Conservation (phyloP, 768 basidiomycete species). For the Mycena pura region DNA sequence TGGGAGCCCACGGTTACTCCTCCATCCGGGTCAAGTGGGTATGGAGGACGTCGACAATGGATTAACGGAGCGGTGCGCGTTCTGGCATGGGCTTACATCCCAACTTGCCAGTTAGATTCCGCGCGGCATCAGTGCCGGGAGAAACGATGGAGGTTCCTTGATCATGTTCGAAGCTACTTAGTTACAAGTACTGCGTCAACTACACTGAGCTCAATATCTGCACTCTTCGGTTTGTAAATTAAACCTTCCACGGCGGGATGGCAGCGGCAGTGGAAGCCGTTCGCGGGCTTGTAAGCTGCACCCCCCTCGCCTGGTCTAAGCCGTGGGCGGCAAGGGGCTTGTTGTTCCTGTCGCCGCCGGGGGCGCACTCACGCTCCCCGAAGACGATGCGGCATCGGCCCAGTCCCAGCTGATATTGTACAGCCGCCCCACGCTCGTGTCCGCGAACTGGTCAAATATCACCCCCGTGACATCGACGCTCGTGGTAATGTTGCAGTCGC, state of each 20-base stretch:
- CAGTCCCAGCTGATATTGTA: background rate
- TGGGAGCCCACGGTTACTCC: constrained; percentile 38
- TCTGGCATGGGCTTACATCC: constrained; percentile 35
- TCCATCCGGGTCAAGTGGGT: constrained; percentile 34
- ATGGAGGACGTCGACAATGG: constrained; percentile 31
- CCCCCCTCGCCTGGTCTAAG: too few relatives aligned
- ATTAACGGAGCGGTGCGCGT: constrained; percentile 33
- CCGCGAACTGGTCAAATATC: background rate
- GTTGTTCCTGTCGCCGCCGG: background rate
- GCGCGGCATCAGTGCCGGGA: too few relatives aligned
- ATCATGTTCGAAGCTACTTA: too few relatives aligned
- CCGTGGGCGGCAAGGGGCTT: too few relatives aligned
- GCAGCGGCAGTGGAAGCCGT: too few relatives aligned
- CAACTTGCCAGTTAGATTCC: background rate
- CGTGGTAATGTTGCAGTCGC: background rate
- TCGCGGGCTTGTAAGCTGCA: too few relatives aligned
- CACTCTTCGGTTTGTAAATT: too few relatives aligned
- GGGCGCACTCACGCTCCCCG: background rate
- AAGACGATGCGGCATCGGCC: background rate
- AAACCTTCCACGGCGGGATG: too few relatives aligned
- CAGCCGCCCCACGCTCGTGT: background rate
- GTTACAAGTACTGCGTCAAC: too few relatives aligned
- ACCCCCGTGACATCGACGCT: background rate
- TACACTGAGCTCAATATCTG: too few relatives aligned
- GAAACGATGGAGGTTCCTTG: too few relatives aligned